Conservation (phyloP, 805 yeast genomes). For the Nakazawaea populi region DNA sequence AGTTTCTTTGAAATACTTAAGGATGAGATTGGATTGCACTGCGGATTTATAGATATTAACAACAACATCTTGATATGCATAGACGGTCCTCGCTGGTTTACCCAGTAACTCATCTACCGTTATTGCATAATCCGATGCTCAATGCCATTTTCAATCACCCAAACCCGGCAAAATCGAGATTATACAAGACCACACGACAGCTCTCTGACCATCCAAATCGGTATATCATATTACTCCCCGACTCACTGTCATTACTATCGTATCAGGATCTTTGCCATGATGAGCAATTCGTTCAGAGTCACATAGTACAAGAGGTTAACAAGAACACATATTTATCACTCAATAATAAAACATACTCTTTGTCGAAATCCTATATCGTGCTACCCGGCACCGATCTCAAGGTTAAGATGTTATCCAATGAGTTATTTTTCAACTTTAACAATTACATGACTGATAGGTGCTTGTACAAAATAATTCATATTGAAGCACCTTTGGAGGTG, state of each 20-base stretch:
- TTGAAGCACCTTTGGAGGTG: slow-evolving; percentile 46
- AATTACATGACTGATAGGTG: slow-evolving; percentile 55
- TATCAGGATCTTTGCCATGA: slow-evolving; percentile 49
- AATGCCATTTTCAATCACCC: slow-evolving; percentile 66
- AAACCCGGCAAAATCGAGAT: slow-evolving; percentile 37
- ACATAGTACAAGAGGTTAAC: slow-evolving; percentile 45
- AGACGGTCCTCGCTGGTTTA: slow-evolving; percentile 8
- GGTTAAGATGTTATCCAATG: slow-evolving; percentile 37
- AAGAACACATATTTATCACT: slow-evolving; percentile 31
- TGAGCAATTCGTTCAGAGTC: slow-evolving; percentile 58
- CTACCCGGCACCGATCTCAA: slow-evolving; percentile 43
- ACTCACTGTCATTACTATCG: slow-evolving; percentile 37
- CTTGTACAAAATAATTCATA: slow-evolving; percentile 48
- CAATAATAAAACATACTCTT: slow-evolving; percentile 47
- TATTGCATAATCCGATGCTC: slow-evolving; percentile 55
- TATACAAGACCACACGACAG: slow-evolving; percentile 38
- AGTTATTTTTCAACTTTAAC: slow-evolving; percentile 48
- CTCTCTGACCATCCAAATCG: slow-evolving; percentile 39
- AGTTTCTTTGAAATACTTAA: too few species aligned
- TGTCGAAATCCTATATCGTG: slow-evolving; percentile 48
- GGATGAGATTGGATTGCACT: too few species aligned
- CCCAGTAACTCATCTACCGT: slow-evolving; percentile 36
- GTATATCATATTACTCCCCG: slow-evolving; percentile 63
- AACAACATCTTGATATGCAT: background rate
- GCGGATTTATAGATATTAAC: too few species aligned